These are phyloP conservation scores for Tuber calosporum DNA, from an alignment of 495 filamentous ascomycete species.

Conservation along the genomic window DNA sequence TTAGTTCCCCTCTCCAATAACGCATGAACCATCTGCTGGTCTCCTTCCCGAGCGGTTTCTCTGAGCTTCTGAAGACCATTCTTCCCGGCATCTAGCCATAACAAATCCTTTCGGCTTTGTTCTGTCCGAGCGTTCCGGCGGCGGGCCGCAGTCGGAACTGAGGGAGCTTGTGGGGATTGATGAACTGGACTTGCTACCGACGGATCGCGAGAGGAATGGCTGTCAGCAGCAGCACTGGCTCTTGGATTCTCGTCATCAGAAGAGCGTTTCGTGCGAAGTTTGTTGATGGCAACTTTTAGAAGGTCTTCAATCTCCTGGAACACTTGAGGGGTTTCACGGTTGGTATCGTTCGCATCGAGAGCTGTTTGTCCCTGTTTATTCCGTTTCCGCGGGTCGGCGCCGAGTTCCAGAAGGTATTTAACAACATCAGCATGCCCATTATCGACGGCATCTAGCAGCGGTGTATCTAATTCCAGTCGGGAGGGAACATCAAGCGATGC, in stretches of 20 bases:
- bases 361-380: slow-evolving; percentile 84
- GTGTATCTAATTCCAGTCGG: slow-evolving; percentile 84
- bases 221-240: slow-evolving; percentile 47
- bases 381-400: slow-evolving; percentile 78
- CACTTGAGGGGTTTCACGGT: slow-evolving; percentile 32
- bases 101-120: slow-evolving; percentile 54
- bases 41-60: slow-evolving; percentile 73
- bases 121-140: slow-evolving; percentile 55
- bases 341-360: slow-evolving; percentile 70
- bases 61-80: slow-evolving; percentile 61
- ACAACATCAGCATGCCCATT: slow-evolving; percentile 91
- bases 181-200: slow-evolving; percentile 60
- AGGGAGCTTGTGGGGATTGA: slow-evolving; percentile 48
- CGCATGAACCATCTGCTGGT: slow-evolving; percentile 49
- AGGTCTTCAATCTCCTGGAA: slow-evolving; percentile 52
- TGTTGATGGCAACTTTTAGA: slow-evolving; percentile 46
- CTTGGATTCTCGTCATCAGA: slow-evolving; percentile 51
- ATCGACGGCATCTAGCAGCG: slow-evolving; percentile 89
- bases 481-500: slow-evolving; percentile 69
- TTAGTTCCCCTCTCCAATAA: slow-evolving; percentile 37
- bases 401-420: slow-evolving; percentile 69
- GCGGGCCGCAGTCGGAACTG: slow-evolving; percentile 42
- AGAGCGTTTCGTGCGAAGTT: slow-evolving; percentile 37
- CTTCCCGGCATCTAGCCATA: slow-evolving; percentile 53
- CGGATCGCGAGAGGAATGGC: slow-evolving; percentile 57